Conservation (phyloP, 495 filamentous ascomycete species). For the Clavariopsis aquatica region DNA sequence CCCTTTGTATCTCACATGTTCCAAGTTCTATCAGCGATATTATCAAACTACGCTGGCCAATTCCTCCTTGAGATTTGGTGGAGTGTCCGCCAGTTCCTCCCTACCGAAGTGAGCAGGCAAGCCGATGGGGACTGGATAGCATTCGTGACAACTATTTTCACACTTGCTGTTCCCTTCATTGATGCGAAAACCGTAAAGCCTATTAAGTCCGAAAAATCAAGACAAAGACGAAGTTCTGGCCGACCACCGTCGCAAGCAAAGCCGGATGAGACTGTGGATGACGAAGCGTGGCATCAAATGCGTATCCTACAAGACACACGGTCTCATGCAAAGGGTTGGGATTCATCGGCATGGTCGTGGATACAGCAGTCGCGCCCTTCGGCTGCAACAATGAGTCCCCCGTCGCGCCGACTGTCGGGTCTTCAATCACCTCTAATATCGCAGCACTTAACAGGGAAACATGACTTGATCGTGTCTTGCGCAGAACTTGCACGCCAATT, state of each 20-base stretch:
- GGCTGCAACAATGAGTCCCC: conserved; percentile 22
- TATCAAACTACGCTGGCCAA: conserved; percentile 57
- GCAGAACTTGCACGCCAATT: conserved; percentile 27
- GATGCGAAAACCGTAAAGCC: conserved; percentile 34
- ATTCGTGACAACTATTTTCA: conserved; percentile 69
- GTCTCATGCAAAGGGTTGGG: conserved; percentile 24
- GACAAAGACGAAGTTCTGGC: conserved; percentile 9
- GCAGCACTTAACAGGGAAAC: conserved; percentile 19
- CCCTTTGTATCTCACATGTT: conserved; percentile 26
- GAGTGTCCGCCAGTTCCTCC: conserved; percentile 71
- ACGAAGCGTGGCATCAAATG: conserved; percentile 30
- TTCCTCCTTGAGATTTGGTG: conserved; percentile 72
- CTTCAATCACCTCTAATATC: background rate
- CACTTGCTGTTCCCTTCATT: conserved; percentile 50
- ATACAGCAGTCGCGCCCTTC: conserved; percentile 19
- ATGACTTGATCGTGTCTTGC: conserved; percentile 22
- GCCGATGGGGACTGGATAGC: conserved; percentile 76
- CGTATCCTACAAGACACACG: conserved; percentile 13
- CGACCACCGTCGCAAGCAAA: conserved; percentile 13
- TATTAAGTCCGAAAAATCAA: conserved; percentile 1
- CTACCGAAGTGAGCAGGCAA: conserved; percentile 45
- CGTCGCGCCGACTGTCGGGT: background rate
- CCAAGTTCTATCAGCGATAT: conserved; percentile 17
- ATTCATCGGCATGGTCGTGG: conserved; percentile 33
- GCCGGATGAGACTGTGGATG: background rate